Base-by-base conservation (phyloP, 2,329 filamentous ascomycete genomes). In the Cladophialophora carrionii region DNA sequence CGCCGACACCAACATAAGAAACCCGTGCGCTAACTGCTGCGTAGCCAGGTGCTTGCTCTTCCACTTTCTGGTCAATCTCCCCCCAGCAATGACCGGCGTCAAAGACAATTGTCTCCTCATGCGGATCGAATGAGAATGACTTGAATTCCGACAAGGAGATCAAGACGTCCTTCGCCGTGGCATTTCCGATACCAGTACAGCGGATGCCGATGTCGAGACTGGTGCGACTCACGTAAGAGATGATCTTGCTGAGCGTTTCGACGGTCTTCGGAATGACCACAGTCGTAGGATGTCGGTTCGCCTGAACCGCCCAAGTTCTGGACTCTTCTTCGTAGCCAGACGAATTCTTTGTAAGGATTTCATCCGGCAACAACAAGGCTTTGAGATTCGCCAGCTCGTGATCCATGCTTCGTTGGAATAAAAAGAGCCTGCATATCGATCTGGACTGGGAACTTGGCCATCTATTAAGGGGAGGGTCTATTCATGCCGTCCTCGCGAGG, bases 1-100 rank as follows among this genome's bases (percentile, higher is more conserved):
- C 78, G 5, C 73, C 74, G 2, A 80, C 77, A 5, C 78, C 78
- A 8, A 81, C 75, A 68, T 73, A 78, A 1, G 75, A 74, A 31
- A 74, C 77, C 29, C 77, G 70, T 1, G 77, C 75, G 3, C 75
- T 73, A 1, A 79, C 72, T 24, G 76, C 74, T 70, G 46, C 63
- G 26, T 76, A 78, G 0, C 73, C 76, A 1, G 75, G 73, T 5
- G 76, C 76, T 3, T 65, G 62, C 22, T 74, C 68, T 56, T 76
- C 75, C 63, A 80, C 71, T 43, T 77, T 73, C 4, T 61, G 61
- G 63, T 79, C 77, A 6, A 76, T 73, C 26, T 78, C 72, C 5
- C 72, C 70, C 78, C 78, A 81, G 17, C 71, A 68, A 54, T 75
- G 71, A 3, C 78, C 78, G 1, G 75, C 74, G 2, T 77, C 78